Base-by-base conservation (phyloP, 257 asterid genomes). In the Solanum piurae region DNA sequence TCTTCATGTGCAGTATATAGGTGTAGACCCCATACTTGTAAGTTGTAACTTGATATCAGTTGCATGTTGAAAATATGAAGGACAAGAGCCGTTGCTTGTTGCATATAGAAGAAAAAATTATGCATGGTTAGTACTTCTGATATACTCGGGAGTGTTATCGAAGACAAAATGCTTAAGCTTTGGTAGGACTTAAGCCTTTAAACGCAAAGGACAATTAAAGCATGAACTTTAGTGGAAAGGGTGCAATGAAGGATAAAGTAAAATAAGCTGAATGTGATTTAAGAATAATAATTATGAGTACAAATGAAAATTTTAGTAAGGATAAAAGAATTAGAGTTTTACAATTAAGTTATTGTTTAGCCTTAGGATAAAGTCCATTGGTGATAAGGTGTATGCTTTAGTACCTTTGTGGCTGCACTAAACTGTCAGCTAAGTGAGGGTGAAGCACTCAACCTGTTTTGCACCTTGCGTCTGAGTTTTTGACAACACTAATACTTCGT, bases 1-100 rank as follows among this genome's bases (percentile, higher is more conserved):
- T 69, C 37, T 13, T 6, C 38, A 13, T 27, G 92, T 94, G 69
- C 71, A 88, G 91, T 92, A 58, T 7, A 91, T 91, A 68, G 74
- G 73, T 25, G 75, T 12, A 68, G 74, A 68, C 36, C 74, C 20
- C 74, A 68, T 68, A 68, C 72, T n/a, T 64, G 72, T 68, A 68
- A 64, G 72, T 64, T 27, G 74, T 68, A 27, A 68, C 21, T 27
- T 68, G 37, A 68, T 29, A 68, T 68, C 75, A 64, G 73, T 64
- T 64, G 73, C 34, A 64, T 11, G 10, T 68, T 68, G 75, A 68
- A 68, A 68, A 68, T 68, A 68, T 68, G 31, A 29, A 68, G 37
- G 37, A 6, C 6, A 27, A 68, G 37, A 29, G 75, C 10, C 75
- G 13, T 29, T 29, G 10, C 75, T 29, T 68, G 75, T 27, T 27